Evolutionary conservation across 306 rosid species (phyloP).

Genomic region (Leucaena leucocephala): DNA sequence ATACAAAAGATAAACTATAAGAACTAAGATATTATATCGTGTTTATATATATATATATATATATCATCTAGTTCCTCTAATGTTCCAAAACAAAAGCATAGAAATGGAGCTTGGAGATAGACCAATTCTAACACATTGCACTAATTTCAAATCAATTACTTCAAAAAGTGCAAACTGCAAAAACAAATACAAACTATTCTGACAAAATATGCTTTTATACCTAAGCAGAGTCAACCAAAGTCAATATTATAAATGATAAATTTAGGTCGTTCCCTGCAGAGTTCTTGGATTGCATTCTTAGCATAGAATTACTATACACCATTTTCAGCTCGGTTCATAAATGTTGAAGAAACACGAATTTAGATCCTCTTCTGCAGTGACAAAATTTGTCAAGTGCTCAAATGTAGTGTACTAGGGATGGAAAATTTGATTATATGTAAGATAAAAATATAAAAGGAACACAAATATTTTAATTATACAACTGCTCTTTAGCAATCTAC

Average conservation of each 20-base stretch:
- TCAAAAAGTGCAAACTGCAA: background rate
- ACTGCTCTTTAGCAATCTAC: background rate
- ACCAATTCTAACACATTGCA: background rate
- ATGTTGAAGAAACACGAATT: background rate
- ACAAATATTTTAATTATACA: background rate
- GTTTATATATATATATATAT: background rate
- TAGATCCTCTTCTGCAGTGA: no score
- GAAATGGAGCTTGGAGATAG: background rate
- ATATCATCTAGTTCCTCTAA: background rate
- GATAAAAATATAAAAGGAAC: no score
- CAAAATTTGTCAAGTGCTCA: no score
- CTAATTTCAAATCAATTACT: background rate
- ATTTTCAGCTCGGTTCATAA: background rate
- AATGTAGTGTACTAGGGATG: no score
- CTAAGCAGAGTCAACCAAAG: background rate
- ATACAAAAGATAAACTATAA: slow-evolving; percentile 14
- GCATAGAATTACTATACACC: background rate
- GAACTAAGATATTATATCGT: background rate
- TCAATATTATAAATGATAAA: background rate
- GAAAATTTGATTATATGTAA: no score
- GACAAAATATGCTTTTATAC: background rate
- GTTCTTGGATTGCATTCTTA: background rate
- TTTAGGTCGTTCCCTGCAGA: background rate
- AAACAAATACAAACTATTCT: background rate
- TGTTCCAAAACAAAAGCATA: background rate